These are phyloP conservation scores for Xylaria sp. DNA, from an alignment of 495 filamentous ascomycete species.

Conservation along the genomic window DNA sequence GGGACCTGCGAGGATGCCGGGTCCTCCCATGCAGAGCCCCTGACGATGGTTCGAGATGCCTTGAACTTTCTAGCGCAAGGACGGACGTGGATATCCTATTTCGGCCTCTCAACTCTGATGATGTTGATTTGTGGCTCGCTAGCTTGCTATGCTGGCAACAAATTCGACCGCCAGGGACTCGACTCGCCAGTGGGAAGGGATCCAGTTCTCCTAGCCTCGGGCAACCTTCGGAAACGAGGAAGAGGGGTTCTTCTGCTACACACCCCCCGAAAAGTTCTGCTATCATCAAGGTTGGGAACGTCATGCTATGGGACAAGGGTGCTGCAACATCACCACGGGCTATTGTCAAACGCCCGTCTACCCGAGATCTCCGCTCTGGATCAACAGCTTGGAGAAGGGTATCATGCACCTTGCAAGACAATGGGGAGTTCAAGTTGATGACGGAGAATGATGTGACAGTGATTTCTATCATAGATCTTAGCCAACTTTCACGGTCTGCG, in stretches of 20 bases:
- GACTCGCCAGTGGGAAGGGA: conserved; percentile 36
- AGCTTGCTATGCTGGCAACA: conserved; percentile 95
- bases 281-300: conserved; percentile 97
- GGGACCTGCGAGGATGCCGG: conserved; percentile 86
- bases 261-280: conserved; percentile 70
- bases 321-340: conserved; percentile 59
- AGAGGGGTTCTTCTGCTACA: conserved; percentile 65
- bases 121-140: conserved; percentile 91
- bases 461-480: conserved; percentile 84
- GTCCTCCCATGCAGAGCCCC: conserved; percentile 71
- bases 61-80: conserved; percentile 78
- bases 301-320: conserved; percentile 86
- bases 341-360: conserved; percentile 57
- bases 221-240: conserved; percentile 67
- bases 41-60: conserved; percentile 71
- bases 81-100: conserved; percentile 75
- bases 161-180: conserved; percentile 63
- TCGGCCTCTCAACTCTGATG: conserved; percentile 73
- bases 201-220: conserved; percentile 32
- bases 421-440: conserved; percentile 91
- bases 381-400: conserved; percentile 77
- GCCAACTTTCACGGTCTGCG: conserved; percentile 85
- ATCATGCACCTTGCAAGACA: conserved; percentile 93
- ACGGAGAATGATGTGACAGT: conserved; percentile 81
- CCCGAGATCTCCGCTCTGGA: conserved; percentile 50